A percentile compares a stretch with the other conserved stretches of the same genome.
Evolutionary conservation across 176 grass and related monocot species (phyloP).

Genomic region (Rhipidocladum racemiflorum): DNA sequence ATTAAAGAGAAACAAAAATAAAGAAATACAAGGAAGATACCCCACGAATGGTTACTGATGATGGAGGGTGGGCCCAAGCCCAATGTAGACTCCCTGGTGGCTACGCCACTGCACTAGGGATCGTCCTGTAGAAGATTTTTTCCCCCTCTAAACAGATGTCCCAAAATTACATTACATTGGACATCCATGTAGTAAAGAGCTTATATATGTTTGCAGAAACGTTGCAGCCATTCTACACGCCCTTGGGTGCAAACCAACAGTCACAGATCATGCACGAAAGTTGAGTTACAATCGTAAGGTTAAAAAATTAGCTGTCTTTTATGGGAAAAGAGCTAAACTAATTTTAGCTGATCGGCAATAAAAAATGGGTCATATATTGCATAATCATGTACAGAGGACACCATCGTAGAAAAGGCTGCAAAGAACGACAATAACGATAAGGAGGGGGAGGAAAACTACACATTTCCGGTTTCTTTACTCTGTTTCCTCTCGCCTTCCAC

Average conservation of each 20-base stretch:
- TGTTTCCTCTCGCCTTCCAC: conserved; percentile 39
- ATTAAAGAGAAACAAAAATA: too few relatives aligned
- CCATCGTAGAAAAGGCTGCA: background rate
- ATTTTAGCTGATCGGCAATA: background rate
- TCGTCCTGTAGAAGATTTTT: too few relatives aligned
- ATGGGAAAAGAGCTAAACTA: background rate
- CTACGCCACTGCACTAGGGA: too few relatives aligned
- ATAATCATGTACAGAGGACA: conserved; percentile 11
- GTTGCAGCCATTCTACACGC: background rate
- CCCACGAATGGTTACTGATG: too few relatives aligned
- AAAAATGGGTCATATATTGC: background rate
- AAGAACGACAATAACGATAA: conserved; percentile 36
- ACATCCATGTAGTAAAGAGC: too few relatives aligned
- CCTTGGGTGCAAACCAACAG: too few relatives aligned
- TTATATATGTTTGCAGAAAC: too few relatives aligned
- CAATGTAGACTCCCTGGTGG: too few relatives aligned
- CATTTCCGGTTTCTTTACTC: conserved; percentile 26
- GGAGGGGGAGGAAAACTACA: background rate
- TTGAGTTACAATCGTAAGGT: background rate
- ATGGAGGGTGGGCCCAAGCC: too few relatives aligned
- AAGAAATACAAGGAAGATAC: too few relatives aligned
- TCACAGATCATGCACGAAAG: too few relatives aligned
- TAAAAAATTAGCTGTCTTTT: background rate
- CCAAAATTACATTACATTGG: background rate
- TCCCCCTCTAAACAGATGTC: too few relatives aligned